Evolutionary conservation across 129 eudicot species (phyloP), one percentile per base, ranked within the genome.

Genomic region (Tagetes erecta): DNA sequence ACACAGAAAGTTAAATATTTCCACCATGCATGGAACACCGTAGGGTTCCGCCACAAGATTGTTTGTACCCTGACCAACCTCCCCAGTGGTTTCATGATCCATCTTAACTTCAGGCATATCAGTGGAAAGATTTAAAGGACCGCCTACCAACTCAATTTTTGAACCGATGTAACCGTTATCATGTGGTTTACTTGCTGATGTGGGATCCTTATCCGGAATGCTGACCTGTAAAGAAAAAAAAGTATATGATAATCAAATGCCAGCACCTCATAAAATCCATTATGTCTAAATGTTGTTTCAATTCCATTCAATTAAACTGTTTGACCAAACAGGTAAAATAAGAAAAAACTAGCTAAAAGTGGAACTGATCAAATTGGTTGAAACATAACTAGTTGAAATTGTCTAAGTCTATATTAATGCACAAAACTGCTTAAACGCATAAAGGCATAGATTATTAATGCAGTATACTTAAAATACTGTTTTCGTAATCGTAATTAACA

Each of bases 1-100:
- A 65, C 97, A 90, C 3, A 90, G 80, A 73, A 90, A 90, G 67
- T 80, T 85, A 62, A 87, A 90, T 69, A 90, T 83, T 83, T 90
- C 97, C 75, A 85, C 87, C 94, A 90, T 85, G 20, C 83, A 81
- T n/a, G 94, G 94, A 31, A 87, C 87, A 20, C 97, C 94, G 57
- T 81, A 87, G 9, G 97, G 91, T 67, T 82, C 94, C 44, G 60
- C 82, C 80, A 86, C 83, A 34, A 76, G 76, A 68, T 70, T 74
- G 64, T 42, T 78, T 70, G 77, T 80, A 75, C 46, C 68, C 71
- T 66, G 68, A 55, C 68, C 84, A 49, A 31, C 58, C 47, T 82
- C 87, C 33, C 62, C 68, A 3, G 39, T 60, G 66, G 64, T 72
- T 46, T 83, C 87, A 45, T 27, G 76, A 55, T 81, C 82, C 78